A percentile compares a stretch with the other conserved stretches of the same genome.
Conservation (phyloP, 2,329 filamentous ascomycete genomes). For the Stagonosporopsis cucurbitacearum region DNA sequence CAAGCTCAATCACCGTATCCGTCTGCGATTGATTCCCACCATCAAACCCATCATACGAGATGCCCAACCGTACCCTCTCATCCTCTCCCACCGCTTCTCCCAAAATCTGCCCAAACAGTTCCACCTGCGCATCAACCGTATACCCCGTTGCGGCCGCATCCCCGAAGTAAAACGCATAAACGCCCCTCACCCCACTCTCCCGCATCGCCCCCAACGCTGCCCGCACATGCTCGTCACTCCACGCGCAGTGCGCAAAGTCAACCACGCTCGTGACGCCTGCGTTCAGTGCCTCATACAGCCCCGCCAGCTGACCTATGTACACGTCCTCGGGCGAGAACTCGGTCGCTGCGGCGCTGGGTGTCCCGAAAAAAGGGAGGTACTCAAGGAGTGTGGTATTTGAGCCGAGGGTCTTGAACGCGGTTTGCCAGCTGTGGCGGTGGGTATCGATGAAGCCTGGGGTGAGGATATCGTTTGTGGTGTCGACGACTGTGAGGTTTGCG, state of each 20-base stretch:
- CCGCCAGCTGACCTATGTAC: constrained; percentile 37
- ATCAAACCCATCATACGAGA: background rate
- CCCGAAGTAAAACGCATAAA: background rate
- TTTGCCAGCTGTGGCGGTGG: constrained; percentile 60
- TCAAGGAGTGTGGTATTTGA: constrained; percentile 53
- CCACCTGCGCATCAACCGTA: background rate
- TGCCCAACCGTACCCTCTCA: background rate
- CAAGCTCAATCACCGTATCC: background rate
- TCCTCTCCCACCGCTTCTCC: background rate
- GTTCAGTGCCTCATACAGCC: constrained; percentile 55
- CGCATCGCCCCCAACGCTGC: constrained; percentile 57
- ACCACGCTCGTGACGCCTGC: constrained; percentile 60
- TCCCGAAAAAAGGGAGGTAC: constrained; percentile 24
- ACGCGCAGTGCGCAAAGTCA: constrained; percentile 46
- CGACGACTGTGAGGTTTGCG: constrained; percentile 47
- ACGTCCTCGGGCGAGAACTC: constrained; percentile 27
- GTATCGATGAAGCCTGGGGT: constrained; percentile 65
- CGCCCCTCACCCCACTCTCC: constrained; percentile 44
- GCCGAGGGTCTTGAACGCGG: constrained; percentile 60
- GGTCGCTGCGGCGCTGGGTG: constrained; percentile 25
- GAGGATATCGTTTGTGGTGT: constrained; percentile 54
- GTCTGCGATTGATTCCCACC: background rate
- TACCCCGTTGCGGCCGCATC: background rate
- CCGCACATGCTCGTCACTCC: constrained; percentile 52
- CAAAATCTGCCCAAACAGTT: background rate